phyloP scores from a whole-genome alignment of 2,329 filamentous ascomycete genomes.

The Ascocoryne sarcoides region DNA sequence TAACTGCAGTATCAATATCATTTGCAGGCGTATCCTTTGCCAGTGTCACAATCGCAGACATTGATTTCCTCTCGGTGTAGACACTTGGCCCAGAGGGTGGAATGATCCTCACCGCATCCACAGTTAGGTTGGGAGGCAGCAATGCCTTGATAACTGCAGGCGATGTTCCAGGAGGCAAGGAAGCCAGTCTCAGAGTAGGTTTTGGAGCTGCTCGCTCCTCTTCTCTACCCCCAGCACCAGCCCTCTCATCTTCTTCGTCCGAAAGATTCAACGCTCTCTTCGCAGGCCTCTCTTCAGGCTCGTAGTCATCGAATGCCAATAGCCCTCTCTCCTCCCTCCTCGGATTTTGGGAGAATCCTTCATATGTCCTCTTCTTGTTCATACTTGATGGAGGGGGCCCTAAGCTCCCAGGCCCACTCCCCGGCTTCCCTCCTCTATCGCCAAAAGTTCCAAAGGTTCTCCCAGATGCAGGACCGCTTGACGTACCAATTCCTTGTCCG shows the following conservation, averaged over 20 bases:
- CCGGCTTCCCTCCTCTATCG: slow-evolving; percentile 33
- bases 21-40: slow-evolving; percentile 72
- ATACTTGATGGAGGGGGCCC: slow-evolving; percentile 43
- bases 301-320: slow-evolving; percentile 28
- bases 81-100: slow-evolving; percentile 41
- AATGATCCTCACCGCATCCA: slow-evolving; percentile 67
- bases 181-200: slow-evolving; percentile 53
- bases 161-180: slow-evolving; percentile 51
- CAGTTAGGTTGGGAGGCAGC: slow-evolving; percentile 48
- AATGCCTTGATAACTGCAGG: slow-evolving; percentile 51
- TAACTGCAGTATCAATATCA: slow-evolving; percentile 76
- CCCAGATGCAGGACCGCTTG: slow-evolving; percentile 21
- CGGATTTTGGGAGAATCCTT: slow-evolving; percentile 33
- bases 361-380: slow-evolving; percentile 46
- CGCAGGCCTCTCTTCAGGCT: slow-evolving; percentile 17
- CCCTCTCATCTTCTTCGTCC: slow-evolving; percentile 36
- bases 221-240: slow-evolving; percentile 31
- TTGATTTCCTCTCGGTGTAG: slow-evolving; percentile 57
- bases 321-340: slow-evolving; percentile 28
- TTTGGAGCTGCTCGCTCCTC: slow-evolving; percentile 49
- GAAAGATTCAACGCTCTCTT: slow-evolving; percentile 18
- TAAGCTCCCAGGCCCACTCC: slow-evolving; percentile 53
- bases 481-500: slow-evolving; percentile 27
- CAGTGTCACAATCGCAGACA: slow-evolving; percentile 71
- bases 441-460: slow-evolving; percentile 15